Conservation (phyloP, 1,139 yeast species). For the Geotrichum cucujoidarum region DNA sequence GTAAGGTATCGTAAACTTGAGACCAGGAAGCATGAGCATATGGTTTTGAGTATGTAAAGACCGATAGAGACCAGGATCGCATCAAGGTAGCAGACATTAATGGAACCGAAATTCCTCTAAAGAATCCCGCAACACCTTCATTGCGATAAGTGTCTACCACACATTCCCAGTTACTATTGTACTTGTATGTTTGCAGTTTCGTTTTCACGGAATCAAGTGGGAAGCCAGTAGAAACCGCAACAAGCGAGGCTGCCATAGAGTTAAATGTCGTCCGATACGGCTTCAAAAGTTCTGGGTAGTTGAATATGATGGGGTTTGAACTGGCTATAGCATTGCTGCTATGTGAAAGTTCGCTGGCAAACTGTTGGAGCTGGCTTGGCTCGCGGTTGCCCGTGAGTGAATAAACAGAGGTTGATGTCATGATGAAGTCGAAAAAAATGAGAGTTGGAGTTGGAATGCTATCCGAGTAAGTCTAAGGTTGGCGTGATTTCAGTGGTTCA, state of each 20-base stretch:
- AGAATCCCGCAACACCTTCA: constrained; percentile 71
- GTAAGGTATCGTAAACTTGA: constrained; percentile 21
- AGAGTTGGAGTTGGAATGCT: too few relatives aligned
- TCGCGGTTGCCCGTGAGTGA: background rate
- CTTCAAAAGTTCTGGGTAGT: constrained; percentile 43
- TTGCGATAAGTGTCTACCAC: constrained; percentile 48
- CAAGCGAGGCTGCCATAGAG: constrained; percentile 59
- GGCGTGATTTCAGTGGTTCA: too few relatives aligned
- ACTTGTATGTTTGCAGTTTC: constrained; percentile 74
- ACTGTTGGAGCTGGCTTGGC: background rate
- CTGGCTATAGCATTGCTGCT: background rate
- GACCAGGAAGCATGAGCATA: constrained; percentile 27
- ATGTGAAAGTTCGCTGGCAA: too few relatives aligned
- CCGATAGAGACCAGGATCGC: constrained; percentile 48
- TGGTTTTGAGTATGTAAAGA: constrained; percentile 59
- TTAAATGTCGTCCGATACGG: constrained; percentile 57
- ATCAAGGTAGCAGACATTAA: constrained; percentile 29
- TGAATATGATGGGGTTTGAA: constrained; percentile 7
- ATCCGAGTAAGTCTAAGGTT: too few relatives aligned
- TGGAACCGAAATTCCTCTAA: constrained; percentile 51
- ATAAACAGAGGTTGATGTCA: background rate
- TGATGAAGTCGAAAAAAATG: too few relatives aligned
- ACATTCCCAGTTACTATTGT: constrained; percentile 56
- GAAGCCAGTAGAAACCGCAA: constrained; percentile 69
- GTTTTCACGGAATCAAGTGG: constrained; percentile 84